Base-by-base conservation (phyloP, 1,284 basidiomycete genomes). In the Abortiporus biennis region DNA sequence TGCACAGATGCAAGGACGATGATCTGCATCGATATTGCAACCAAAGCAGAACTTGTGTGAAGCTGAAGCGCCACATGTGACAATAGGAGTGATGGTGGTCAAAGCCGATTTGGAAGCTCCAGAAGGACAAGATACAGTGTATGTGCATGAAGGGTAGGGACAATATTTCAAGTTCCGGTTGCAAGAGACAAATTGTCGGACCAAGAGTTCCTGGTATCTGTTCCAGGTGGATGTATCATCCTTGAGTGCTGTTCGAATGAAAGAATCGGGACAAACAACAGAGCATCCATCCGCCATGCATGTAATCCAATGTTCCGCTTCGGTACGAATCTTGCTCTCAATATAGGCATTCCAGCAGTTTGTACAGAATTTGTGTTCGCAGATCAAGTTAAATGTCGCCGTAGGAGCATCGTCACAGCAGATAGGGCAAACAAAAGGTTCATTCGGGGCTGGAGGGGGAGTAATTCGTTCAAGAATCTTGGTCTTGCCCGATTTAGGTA, bases 281-380 rank as follows among this genome's bases (percentile, higher is more conserved):
- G 76, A 72, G 65, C 96, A 99, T 34, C 81, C 82, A 56, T 87
- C 86, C 27, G 85, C 87, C 95, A 99, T 97, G 69, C 95, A 99
- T 48, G 88, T 80, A 49, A 98, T 82, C 31, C 75, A 69, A 50
- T 85, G 82, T 61, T 98, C 95, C 43, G 87, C 90, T 59, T 99
- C 95, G 46, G 85, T 85, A 48, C 78, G 80, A 57, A 99, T 80
- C 72, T 99, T 98, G 53, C 85, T 82, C 33, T 72, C 71, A 39
- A 89, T 62, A 62, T 98, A 98, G 36, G 85, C 81, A 37, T 67
- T 67, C 87, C 96, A 99, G 67, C 95, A 99, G 13, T 72, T 79
- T 13, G 72, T 74, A 67, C 93, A 97, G 63, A 88, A 95, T 19
- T 74, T 64, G 62, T 96, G 92, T 32, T 76, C 78, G 62, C 92